Evolutionary conservation across 192 early-diverging fungal genomes (phyloP), one percentile per base, ranked within the genome.

Genomic region (Coemansia sp.): DNA sequence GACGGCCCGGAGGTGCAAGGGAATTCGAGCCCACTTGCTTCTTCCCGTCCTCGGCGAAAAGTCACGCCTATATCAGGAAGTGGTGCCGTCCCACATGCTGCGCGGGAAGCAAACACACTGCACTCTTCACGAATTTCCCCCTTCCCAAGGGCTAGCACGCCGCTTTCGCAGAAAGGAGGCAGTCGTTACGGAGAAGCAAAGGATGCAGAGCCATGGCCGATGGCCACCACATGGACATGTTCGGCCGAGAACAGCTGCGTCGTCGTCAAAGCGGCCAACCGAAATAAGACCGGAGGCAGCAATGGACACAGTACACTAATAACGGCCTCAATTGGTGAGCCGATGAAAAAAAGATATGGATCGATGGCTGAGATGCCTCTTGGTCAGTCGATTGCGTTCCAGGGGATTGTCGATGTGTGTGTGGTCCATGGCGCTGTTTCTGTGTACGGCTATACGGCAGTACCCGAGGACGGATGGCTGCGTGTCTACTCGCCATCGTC

Each of bases 401-500:
- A 79, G 45, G 81, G 81, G 1, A 74, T 79, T 40, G 59, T 70
- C 19, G 77, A 84, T 38, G 41, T 84, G 2, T 79, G 76, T 38
- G 71, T 79, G 19, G 39, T 84, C 43, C 46, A 39, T 17, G 81
- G 81, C 7, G 20, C 68, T 0, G 65, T 66, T 16, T 67, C 72
- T 9, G 64, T 67, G 22, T 79, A 75, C 43, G 77, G 73, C 51
- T 69, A 84, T 32, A 40, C 25, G 11, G 22, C 65, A 32, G 6
- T 43, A 41, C 45, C 56, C 4, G 61, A 46, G 2, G 49, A 51
- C 7, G 49, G 42, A 22, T 84, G 81, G 81, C 50, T n/a, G 45
- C 76, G 81, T 4, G 62, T 76, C n/a, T 84, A 74, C 59, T 84
- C 81, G 62, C 81, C 81, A 40, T 70, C 76, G 7, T 79, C 81